Evolutionary conservation across 257 asterid species (phyloP).

Genomic region (Nicotiana sylvestris): DNA sequence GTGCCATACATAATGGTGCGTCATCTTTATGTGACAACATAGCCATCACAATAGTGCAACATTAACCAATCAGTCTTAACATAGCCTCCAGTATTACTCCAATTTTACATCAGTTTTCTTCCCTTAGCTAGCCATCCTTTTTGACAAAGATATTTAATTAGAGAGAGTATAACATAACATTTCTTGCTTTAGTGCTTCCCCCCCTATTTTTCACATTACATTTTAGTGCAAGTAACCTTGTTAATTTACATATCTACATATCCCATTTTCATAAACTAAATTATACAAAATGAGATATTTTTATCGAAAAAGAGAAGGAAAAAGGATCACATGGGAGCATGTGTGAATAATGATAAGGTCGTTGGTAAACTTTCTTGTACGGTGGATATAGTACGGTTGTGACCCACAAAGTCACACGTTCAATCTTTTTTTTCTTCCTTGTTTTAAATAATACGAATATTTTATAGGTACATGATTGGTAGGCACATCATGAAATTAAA

Average conservation of each 20-base stretch:
- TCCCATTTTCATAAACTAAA: neutral
- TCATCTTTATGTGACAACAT: too few relatives aligned
- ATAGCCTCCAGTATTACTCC: too few relatives aligned
- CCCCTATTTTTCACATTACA: neutral
- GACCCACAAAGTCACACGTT: slow-evolving; percentile 21
- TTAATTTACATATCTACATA: neutral
- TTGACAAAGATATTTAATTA: too few relatives aligned
- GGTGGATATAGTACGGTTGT: slow-evolving; percentile 22
- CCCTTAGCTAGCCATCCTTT: too few relatives aligned
- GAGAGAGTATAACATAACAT: too few relatives aligned
- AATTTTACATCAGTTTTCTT: too few relatives aligned
- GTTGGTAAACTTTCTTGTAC: slow-evolving; percentile 18
- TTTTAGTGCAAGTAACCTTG: neutral
- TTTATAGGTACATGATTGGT: slow-evolving; percentile 15
- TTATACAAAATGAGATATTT: neutral
- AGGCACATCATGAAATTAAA: neutral
- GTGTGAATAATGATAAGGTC: neutral
- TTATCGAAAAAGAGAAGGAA: neutral
- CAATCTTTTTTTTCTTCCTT: neutral
- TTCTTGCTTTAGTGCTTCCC: too few relatives aligned
- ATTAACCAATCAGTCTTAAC: too few relatives aligned
- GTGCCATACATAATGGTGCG: too few relatives aligned
- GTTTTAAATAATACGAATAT: neutral
- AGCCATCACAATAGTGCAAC: too few relatives aligned
- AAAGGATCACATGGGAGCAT: slow-evolving; percentile 13